These are phyloP conservation scores for Platismatia glauca DNA, from an alignment of 495 filamentous ascomycete genomes.

Conservation along the genomic window DNA sequence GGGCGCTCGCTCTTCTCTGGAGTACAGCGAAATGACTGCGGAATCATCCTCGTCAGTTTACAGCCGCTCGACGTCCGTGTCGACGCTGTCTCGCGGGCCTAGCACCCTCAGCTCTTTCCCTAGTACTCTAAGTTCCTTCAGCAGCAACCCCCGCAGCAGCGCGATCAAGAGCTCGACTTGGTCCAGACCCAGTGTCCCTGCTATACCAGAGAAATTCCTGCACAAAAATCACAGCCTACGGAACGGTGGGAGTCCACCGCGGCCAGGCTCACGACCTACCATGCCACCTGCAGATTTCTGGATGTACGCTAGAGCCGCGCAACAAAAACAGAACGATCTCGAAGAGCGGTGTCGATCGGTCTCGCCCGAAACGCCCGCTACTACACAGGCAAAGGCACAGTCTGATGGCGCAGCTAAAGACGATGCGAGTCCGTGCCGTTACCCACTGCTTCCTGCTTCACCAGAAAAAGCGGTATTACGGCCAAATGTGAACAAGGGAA, in stretches of 20 bases:
- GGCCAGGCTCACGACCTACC: conserved; percentile 17
- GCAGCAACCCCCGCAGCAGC: neutral
- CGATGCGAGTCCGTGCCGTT: neutral
- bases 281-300: conserved; percentile 22
- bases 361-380: neutral
- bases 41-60: conserved; percentile 11
- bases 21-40: neutral
- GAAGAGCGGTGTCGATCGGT: neutral
- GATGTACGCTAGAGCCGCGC: conserved; percentile 13
- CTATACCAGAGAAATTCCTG: conserved; percentile 8
- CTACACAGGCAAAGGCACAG: neutral
- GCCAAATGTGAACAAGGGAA: conserved; percentile 9
- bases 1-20: neutral
- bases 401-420: neutral
- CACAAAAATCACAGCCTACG: conserved; percentile 1
- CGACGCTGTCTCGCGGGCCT: neutral
- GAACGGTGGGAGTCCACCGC: conserved; percentile 3
- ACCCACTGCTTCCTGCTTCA: neutral
- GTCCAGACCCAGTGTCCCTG: conserved; percentile 4
- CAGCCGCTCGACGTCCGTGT: conserved; percentile 1
- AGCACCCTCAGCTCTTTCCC: conserved; percentile 13
- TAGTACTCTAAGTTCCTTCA: neutral
- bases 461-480: conserved; percentile 5
- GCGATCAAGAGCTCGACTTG: neutral
- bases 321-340: conserved; percentile 2